These are phyloP conservation scores for Umbelopsis sp. DNA, from an alignment of 192 early-diverging fungal genomes.

Conservation along the genomic window DNA sequence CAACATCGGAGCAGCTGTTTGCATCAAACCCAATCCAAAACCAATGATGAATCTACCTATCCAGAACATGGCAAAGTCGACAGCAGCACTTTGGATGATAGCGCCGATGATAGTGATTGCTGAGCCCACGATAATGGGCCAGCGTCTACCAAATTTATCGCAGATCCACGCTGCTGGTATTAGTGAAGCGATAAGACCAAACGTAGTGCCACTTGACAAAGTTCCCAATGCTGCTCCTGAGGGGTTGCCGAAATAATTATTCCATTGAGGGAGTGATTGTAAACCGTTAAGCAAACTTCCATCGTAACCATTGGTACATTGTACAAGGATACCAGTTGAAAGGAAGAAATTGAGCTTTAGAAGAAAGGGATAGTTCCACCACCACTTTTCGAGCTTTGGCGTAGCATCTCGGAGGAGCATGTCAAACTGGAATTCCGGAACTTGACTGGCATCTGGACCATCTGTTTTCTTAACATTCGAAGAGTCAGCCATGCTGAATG, in stretches of 20 bases:
- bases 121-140: constrained; percentile 21
- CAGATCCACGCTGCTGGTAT: not conserved
- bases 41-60: constrained; percentile 23
- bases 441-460: not conserved
- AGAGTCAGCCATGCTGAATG: not conserved
- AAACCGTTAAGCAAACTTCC: constrained; percentile 29
- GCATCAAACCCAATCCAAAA: not conserved
- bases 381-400: constrained; percentile 24
- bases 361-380: constrained; percentile 25
- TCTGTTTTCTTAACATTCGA: not conserved
- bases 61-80: constrained; percentile 20
- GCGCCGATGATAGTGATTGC: constrained; percentile 15
- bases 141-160: constrained; percentile 23
- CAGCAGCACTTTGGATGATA: constrained; percentile 18
- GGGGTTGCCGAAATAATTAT: constrained; percentile 16
- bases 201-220: constrained; percentile 15
- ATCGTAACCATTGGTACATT: constrained; percentile 23
- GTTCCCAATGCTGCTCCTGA: constrained; percentile 17
- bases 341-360: constrained; percentile 18
- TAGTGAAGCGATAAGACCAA: constrained; percentile 1
- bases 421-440: not conserved
- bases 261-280: constrained; percentile 20
- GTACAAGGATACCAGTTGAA: not conserved
- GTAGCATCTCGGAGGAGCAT: constrained; percentile 19
- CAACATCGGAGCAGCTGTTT: constrained; percentile 1